Percentiles rank a stretch among this genome's conserved stretches.
Evolutionary conservation across 2,329 filamentous ascomycete species (phyloP).

Genomic region (Penicillium sp.): DNA sequence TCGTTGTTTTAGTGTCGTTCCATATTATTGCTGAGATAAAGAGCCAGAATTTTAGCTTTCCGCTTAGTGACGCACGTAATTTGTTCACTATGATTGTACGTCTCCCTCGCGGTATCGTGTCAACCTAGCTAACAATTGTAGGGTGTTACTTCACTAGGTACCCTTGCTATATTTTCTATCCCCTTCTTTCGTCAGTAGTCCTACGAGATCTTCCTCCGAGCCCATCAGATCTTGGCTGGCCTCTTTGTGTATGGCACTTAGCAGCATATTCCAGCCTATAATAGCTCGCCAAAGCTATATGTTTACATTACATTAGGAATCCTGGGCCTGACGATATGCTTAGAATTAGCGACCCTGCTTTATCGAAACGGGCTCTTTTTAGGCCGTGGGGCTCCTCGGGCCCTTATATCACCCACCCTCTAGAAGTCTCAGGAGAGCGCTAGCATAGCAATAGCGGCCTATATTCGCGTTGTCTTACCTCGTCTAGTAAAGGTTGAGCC

Average conservation of each 20-base stretch:
- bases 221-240: not conserved
- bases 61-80: not conserved
- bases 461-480: not conserved
- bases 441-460: not conserved
- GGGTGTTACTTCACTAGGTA: not conserved
- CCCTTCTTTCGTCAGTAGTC: not conserved
- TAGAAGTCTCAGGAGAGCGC: not conserved
- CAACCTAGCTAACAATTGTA: not conserved
- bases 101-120: not conserved
- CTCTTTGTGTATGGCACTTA: not conserved
- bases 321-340: not conserved
- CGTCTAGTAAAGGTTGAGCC: not conserved
- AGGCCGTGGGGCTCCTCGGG: not conserved
- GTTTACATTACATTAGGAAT: not conserved
- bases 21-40: not conserved
- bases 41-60: not conserved
- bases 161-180: not conserved
- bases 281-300: not conserved
- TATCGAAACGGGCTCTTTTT: not conserved
- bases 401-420: not conserved
- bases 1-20: not conserved
- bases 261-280: not conserved
- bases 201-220: not conserved
- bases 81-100: not conserved
- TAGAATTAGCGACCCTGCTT: not conserved